Base-by-base conservation (phyloP, 106 monocot genomes). In the Dendrobium nobile region DNA sequence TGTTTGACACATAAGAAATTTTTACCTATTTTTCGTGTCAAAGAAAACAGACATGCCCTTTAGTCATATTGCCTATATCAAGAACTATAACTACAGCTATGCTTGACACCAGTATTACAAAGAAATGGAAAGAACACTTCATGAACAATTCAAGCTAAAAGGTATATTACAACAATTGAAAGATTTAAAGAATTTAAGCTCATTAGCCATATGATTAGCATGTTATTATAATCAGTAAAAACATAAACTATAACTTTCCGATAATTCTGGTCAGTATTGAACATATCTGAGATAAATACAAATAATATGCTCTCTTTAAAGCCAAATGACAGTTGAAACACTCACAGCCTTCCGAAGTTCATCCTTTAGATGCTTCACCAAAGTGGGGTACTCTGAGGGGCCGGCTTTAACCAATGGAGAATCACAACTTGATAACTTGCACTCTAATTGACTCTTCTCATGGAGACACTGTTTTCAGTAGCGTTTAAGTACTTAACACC, bases 291-390 rank as follows among this genome's bases (percentile, higher is more conserved):
- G 37, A 4, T 13, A 9, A 70, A 33, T 70, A 33, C 37, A 70
- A 70, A 70, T 13, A 31, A 31, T 70, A 70, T 16, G 37, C 27
- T 68, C 7, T 19, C 17, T 4, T 0, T 31, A 5, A 68, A 28
- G 18, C 7, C 24, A 9, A 68, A 31, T 31, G 11, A 68, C 28
- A 13, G 68, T 37, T 70, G 33, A 43, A n/a, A 72, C 43, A 74
- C 74, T 74, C n/a, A 74, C 74, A 4, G 41, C 41, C 13, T 44
- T 74, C 19, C 43, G 43, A 10, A 74, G 74, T 44, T 74, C 74
- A 42, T 74, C 74, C 74, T 43, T 74, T 44, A 74, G 74, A 74
- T 74, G 43, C 42, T 74, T 74, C 22, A 74, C 74, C 74, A 74
- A 74, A 7, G 74, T 74, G 40, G 16, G 19, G 43, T 31, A 5